Conservation (phyloP, 2,329 filamentous ascomycete species). For the Trichoderma guizhouense region DNA sequence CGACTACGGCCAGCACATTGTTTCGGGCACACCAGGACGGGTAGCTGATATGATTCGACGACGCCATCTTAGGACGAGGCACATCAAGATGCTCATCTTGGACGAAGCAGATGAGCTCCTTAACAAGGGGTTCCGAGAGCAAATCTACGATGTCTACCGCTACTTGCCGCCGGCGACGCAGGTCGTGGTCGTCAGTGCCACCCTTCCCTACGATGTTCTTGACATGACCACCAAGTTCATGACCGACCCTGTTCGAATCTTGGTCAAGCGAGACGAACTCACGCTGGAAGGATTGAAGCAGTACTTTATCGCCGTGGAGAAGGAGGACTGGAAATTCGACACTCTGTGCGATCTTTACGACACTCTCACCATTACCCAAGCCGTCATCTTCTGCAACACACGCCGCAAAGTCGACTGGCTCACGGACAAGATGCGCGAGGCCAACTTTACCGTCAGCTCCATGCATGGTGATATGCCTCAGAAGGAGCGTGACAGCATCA, state of each 20-base stretch:
- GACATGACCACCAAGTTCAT: slow-evolving; percentile 99
- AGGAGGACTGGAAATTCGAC: slow-evolving; percentile 99
- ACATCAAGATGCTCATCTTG: slow-evolving; percentile 63
- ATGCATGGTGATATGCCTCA: slow-evolving; percentile 99
- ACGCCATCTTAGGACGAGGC: slow-evolving; percentile 54
- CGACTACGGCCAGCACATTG: slow-evolving; percentile 95
- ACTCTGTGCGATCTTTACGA: slow-evolving; percentile 98
- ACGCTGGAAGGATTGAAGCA: slow-evolving; percentile 97
- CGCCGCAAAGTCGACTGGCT: slow-evolving; percentile 99
- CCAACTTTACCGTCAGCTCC: slow-evolving; percentile 96
- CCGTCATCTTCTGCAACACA: slow-evolving; percentile 99
- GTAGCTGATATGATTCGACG: slow-evolving; percentile 67
- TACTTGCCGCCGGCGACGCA: slow-evolving; percentile 95
- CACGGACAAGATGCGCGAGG: slow-evolving; percentile 98
- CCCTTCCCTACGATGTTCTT: slow-evolving; percentile 93
- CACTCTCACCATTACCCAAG: slow-evolving; percentile 96
- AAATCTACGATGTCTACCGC: slow-evolving; percentile 98
- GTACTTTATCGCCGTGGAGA: slow-evolving; percentile 98
- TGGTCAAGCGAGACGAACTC: slow-evolving; percentile 98
- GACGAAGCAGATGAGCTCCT: slow-evolving; percentile 65
- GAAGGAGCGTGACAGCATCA: slow-evolving; percentile 96
- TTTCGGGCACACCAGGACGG: slow-evolving; percentile 94
- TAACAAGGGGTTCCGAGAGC: slow-evolving; percentile 93
- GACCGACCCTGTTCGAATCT: slow-evolving; percentile 93
- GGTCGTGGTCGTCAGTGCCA: slow-evolving; percentile 96